Percentiles rank a stretch among this genome's conserved stretches.
Evolutionary conservation across 2,329 filamentous ascomycete genomes (phyloP).

Genomic region (Beauveria sp.): DNA sequence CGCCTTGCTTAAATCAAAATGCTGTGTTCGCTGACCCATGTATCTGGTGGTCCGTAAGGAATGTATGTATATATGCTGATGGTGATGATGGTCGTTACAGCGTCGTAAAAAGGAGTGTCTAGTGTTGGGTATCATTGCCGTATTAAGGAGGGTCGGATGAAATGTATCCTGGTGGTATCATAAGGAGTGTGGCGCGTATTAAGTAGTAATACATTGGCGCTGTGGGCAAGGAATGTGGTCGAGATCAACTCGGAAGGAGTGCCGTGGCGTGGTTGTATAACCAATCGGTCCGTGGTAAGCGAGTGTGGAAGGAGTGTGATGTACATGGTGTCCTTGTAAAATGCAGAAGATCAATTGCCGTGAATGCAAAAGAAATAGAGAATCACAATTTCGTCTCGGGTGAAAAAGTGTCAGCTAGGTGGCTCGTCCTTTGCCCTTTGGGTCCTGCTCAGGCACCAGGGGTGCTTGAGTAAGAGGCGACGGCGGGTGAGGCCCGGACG

Average conservation of each 20-base stretch:
- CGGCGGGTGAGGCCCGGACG: conserved; percentile 27
- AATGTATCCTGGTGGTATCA: conserved; percentile 4
- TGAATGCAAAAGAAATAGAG: conserved; percentile 13
- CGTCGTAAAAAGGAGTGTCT: conserved; percentile 30
- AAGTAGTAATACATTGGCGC: conserved; percentile 21
- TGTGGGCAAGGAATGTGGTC: conserved; percentile 22
- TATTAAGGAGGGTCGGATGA: conserved; percentile 10
- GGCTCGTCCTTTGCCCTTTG: conserved; percentile 29
- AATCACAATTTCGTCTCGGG: not conserved
- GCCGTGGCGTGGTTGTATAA: conserved; percentile 11
- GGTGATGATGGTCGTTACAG: conserved; percentile 27
- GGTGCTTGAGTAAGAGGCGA: conserved; percentile 28
- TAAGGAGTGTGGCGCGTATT: conserved; percentile 16
- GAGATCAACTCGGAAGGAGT: conserved; percentile 23
- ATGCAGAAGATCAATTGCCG: conserved; percentile 1
- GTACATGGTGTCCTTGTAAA: conserved; percentile 29
- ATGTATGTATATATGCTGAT: conserved; percentile 38
- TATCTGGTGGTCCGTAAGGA: conserved; percentile 34
- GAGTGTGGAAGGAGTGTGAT: conserved; percentile 29
- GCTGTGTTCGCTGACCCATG: conserved; percentile 11
- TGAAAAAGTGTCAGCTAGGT: conserved; percentile 21
- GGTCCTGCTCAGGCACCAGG: conserved; percentile 22
- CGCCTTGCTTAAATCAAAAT: conserved; percentile 11
- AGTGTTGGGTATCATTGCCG: conserved; percentile 24
- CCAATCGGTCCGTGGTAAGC: conserved; percentile 19